Conservation (phyloP, 208 protist species). For the Jaenimonas drosophilae region DNA sequence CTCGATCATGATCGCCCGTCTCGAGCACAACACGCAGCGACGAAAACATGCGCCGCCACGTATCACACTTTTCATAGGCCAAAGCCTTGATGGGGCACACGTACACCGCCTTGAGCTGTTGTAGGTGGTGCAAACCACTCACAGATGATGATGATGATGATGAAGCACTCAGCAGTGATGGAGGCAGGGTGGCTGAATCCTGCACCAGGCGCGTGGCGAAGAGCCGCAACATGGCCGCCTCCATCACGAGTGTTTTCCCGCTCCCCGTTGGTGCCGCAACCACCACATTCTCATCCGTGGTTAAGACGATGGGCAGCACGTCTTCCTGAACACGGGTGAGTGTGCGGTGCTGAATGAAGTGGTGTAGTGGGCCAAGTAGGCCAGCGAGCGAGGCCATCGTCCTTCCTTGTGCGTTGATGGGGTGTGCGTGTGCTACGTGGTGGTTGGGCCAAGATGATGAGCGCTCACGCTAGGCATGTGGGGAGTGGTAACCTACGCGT, state of each 20-base stretch:
- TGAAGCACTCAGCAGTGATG: too few relatives aligned
- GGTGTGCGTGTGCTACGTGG: too few relatives aligned
- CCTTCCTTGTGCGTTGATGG: neutral
- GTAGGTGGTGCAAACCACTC: neutral
- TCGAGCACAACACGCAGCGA: slow-evolving; percentile 70
- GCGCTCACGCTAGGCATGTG: too few relatives aligned
- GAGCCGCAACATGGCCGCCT: slow-evolving; percentile 82
- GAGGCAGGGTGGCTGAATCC: neutral
- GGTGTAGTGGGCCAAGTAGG: slow-evolving; percentile 32
- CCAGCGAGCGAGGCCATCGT: neutral
- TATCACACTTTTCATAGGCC: slow-evolving; percentile 72
- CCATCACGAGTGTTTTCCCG: slow-evolving; percentile 83
- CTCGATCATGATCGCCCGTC: slow-evolving; percentile 94
- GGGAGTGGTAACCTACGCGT: neutral
- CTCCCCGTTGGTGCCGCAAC: slow-evolving; percentile 83
- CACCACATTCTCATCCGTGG: slow-evolving; percentile 48
- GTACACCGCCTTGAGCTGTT: slow-evolving; percentile 72
- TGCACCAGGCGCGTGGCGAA: slow-evolving; percentile 40
- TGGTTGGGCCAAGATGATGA: neutral
- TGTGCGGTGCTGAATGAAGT: slow-evolving; percentile 28
- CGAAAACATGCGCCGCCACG: slow-evolving; percentile 71
- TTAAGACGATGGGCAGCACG: slow-evolving; percentile 47
- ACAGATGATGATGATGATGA: too few relatives aligned
- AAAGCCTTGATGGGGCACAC: slow-evolving; percentile 89
- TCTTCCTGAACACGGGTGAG: slow-evolving; percentile 69